Percentiles rank a stretch among this genome's conserved stretches.
These are phyloP conservation scores for Alternaria triticimaculans DNA, from an alignment of 2,329 filamentous ascomycete species.

Conservation along the genomic window DNA sequence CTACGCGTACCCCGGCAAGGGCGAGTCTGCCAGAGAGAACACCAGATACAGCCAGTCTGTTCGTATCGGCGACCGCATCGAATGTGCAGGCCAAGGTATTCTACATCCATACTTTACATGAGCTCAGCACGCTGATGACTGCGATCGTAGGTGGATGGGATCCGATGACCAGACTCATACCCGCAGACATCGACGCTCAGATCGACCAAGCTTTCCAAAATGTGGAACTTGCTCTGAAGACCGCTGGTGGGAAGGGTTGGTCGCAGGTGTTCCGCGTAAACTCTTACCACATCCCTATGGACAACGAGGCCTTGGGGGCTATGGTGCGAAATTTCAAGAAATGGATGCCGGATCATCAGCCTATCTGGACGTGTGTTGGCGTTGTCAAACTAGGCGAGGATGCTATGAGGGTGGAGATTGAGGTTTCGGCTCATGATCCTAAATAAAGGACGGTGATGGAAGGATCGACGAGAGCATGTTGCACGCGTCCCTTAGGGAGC, in stretches of 20 bases:
- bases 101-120: too few species aligned
- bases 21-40: slow-evolving; percentile 43
- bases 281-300: slow-evolving; percentile 27
- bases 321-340: slow-evolving; percentile 32
- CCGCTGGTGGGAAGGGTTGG: slow-evolving; percentile 64
- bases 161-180: slow-evolving; percentile 24
- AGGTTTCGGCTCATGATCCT: slow-evolving; percentile 25
- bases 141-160: slow-evolving; percentile 45
- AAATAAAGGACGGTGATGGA: not conserved
- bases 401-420: slow-evolving; percentile 52
- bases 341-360: slow-evolving; percentile 32
- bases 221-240: slow-evolving; percentile 59
- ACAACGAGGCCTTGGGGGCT: slow-evolving; percentile 23
- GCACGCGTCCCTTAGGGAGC: not conserved
- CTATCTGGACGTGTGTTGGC: slow-evolving; percentile 32
- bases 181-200: slow-evolving; percentile 33
- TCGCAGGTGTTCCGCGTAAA: slow-evolving; percentile 56
- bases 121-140: not conserved
- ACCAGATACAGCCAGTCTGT: slow-evolving; percentile 47
- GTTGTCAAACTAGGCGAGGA: slow-evolving; percentile 28
- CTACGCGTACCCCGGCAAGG: slow-evolving; percentile 50
- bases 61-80: slow-evolving; percentile 44
- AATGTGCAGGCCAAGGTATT: slow-evolving; percentile 48
- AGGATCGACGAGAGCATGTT: not conserved
- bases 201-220: slow-evolving; percentile 61